Evolutionary conservation across 345 rosid genomes (phyloP), one percentile per base, ranked within the genome.

Genomic region (Brassica incana): DNA sequence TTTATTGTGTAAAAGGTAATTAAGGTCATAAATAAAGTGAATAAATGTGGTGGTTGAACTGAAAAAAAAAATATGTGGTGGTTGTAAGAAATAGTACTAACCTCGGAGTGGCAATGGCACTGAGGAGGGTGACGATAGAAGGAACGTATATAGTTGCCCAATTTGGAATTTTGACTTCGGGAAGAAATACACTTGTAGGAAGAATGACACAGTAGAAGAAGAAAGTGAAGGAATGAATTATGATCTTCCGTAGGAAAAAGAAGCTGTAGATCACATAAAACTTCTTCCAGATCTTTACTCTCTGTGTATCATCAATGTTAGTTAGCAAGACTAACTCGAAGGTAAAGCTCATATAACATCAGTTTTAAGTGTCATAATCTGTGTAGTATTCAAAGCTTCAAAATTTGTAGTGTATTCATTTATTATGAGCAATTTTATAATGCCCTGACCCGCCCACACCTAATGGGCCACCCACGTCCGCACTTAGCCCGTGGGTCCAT

Each of bases 201-300:
- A 73, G 77, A 73, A 79, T 23, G 18, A 79, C 73, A 50, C 82
- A 73, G 58, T 79, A 79, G 36, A 79, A 79, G 43, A 65, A 72
- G 40, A 67, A 79, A 45, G 74, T 79, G 73, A 73, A 48, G 16
- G 43, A 40, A 23, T 79, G 82, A 40, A 74, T 63, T 20, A 79
- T 20, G 77, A 79, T 73, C 67, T 73, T 79, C 54, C 82, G 4
- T 59, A 79, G 29, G 14, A 73, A 59, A 68, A 79, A 79, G 69
- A 79, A 79, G 32, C 78, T 79, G 30, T 79, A 79, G 20, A 79
- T 79, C 74, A 79, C 65, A 11, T 79, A 79, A 43, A 73, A 58
- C 69, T 73, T 79, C 74, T 60, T 79, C 82, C 78, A 60, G 25
- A 67, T 16, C 63, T 56, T 58, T 43, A 79, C 74, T 67, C 29